Conservation (phyloP, 345 rosid genomes). For the Citrus trifoliata region DNA sequence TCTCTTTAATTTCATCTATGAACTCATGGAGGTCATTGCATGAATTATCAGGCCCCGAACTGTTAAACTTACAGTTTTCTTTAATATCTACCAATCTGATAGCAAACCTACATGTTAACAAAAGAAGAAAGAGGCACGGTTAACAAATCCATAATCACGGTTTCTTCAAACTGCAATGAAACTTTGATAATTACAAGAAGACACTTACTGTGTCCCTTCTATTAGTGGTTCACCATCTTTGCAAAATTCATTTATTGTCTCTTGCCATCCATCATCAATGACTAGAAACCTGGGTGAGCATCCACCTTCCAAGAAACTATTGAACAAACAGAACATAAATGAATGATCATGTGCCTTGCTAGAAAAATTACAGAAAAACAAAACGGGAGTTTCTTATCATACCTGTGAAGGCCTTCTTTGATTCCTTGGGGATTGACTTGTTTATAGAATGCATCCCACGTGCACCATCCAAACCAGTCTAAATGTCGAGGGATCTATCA, state of each 20-base stretch:
- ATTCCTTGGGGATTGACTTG: constrained; percentile 49
- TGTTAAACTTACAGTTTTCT: constrained; percentile 53
- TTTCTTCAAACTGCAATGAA: neutral
- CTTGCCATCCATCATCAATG: constrained; percentile 78
- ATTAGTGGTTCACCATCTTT: constrained; percentile 33
- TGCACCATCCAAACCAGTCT: constrained; percentile 76
- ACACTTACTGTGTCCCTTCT: constrained; percentile 43
- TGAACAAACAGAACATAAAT: neutral
- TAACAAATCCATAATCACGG: neutral
- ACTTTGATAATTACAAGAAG: neutral
- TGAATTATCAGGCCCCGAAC: constrained; percentile 21
- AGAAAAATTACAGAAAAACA: neutral
- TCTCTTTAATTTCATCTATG: constrained; percentile 29
- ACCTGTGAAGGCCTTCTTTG: constrained; percentile 60
- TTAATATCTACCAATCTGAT: constrained; percentile 43
- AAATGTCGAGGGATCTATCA: constrained; percentile 50
- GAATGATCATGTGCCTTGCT: neutral
- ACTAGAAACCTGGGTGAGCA: constrained; percentile 53
- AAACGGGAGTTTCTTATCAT: neutral
- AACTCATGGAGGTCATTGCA: constrained; percentile 33
- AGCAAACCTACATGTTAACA: constrained; percentile 41
- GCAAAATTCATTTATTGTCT: constrained; percentile 32
- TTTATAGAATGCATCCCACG: constrained; percentile 72
- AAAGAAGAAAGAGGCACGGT: constrained; percentile 6
- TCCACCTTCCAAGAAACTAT: constrained; percentile 51